Evolutionary conservation across 1,139 yeast genomes (phyloP), one percentile per base, ranked within the genome.

Genomic region (Nadsonia commutata): DNA sequence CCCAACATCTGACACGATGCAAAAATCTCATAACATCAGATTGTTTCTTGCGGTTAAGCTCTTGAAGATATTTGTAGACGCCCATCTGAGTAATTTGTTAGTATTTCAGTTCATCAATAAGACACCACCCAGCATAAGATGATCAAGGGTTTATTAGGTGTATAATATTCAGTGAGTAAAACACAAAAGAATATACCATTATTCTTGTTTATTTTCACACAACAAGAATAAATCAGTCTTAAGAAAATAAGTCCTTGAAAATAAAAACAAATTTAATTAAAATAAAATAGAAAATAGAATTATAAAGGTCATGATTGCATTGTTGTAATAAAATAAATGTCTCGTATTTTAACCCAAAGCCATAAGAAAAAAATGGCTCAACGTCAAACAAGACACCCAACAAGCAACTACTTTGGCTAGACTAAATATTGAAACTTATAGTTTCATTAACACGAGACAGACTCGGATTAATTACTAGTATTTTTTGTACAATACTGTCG

Each of bases 1-100:
- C 98, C 98, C 98, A 90, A 77, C 95, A 93, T 83, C 98, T 85
- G 79, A 90, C 95, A 74, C 98, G 84, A 74, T 82, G 84, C 67
- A 90, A 77, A 86, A 88, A 90, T 76, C 98, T 84, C 77, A 84
- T 76, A 65, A 90, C 96, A 75, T 90, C 98, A 66, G 96, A 86
- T 79, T 90, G 98, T 82, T 90, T 90, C 93, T 90, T 90, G 80
- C 96, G 88, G 74, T 88, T 93, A 72, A 93, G 80, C 76, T 90
- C 98, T 78, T 90, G 96, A 71, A 90, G 81, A 73, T 90, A 90
- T 74, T 90, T 90, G 94, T 90, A 90, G 78, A 97, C 98, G 80
- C 98, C 97, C 98, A 90, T 84, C 68, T 40, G 51, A 45, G 43
- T 39, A n/a, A 41, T 38, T 40, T 31, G 37, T 44, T 31, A 33